Base-by-base conservation (phyloP, 2,329 filamentous ascomycete genomes). In the Coniochaeta ligniaria region DNA sequence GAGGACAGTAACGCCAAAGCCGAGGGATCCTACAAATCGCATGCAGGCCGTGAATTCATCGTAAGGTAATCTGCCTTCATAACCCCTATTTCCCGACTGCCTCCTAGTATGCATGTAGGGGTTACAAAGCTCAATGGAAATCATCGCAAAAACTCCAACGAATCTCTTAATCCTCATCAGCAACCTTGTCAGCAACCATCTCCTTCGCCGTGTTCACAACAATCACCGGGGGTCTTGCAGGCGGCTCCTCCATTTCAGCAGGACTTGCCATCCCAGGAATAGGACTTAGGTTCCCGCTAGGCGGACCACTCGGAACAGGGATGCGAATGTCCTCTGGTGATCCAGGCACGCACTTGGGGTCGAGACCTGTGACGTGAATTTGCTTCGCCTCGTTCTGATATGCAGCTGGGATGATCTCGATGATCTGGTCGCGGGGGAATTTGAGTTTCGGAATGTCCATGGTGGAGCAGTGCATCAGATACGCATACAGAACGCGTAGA, bases 401-500 rank as follows among this genome's bases (percentile, higher is more conserved):
- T 35, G 92, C 94, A 20, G 94, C 93, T 3, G 95, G 96, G 62
- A 98, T 96, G 71, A 99, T 97, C 80, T 99, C 95, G 66, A 99
- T 96, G 71, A 99, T 98, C 73, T 99, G 92, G 71, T 99, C 89
- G 50, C 95, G 90, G 4, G 95, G 95, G 70, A 99, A 99, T 66
- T 92, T 90, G 63, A 99, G 84, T 67, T 88, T 89, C 4, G 95
- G 95, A 64, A 99, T 99, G 70, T 96, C 92, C 74, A 89, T 90
- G 9, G 96, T 93, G 72, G 94, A 95, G 76, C 95, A 98, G 67
- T 96, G 95, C 95, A 99, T 99, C 43, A 99, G 81, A 74, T 99
- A 99, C 26, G 93, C 93, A 72, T 99, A 99, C 3, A 99, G 83
- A 26, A 99, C 95, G 50, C 95, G 90, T 55, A 99, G 83, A n/a